Evolutionary conservation across 2,329 filamentous ascomycete genomes (phyloP).

Genomic region (Cytospora piceicola): DNA sequence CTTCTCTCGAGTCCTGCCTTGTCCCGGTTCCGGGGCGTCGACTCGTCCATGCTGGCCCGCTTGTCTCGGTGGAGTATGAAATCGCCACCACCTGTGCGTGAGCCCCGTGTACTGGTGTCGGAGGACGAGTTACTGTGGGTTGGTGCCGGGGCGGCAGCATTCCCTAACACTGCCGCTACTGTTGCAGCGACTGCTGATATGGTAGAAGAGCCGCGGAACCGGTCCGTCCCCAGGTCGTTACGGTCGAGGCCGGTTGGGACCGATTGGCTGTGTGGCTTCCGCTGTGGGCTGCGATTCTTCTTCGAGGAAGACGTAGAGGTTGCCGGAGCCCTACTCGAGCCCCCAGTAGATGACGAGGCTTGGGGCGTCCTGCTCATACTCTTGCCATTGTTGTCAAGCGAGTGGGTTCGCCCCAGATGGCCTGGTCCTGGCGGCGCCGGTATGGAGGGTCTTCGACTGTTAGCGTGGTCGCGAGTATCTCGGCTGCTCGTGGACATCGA

Average conservation of each 20-base stretch:
- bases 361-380: constrained; percentile 15
- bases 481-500: constrained; percentile 16
- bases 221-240: constrained; percentile 5
- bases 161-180: constrained; percentile 10
- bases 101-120: constrained; percentile 8
- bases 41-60: constrained; percentile 24
- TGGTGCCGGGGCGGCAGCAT: neutral
- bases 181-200: constrained; percentile 17
- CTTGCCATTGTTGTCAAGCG: constrained; percentile 16
- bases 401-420: constrained; percentile 22
- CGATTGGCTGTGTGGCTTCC: constrained; percentile 28
- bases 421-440: constrained; percentile 13
- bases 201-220: constrained; percentile 11
- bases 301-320: constrained; percentile 14
- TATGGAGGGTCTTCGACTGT: constrained; percentile 21
- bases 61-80: constrained; percentile 12
- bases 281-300: constrained; percentile 29
- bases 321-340: constrained; percentile 11
- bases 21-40: constrained; percentile 20
- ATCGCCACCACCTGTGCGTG: constrained; percentile 9
- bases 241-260: constrained; percentile 23
- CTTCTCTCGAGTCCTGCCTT: constrained; percentile 20
- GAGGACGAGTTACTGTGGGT: neutral
- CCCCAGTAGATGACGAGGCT: constrained; percentile 9
- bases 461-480: constrained; percentile 20